These are phyloP conservation scores for Aspergillus versicolor DNA, from an alignment of 2,329 filamentous ascomycete species.

Conservation along the genomic window DNA sequence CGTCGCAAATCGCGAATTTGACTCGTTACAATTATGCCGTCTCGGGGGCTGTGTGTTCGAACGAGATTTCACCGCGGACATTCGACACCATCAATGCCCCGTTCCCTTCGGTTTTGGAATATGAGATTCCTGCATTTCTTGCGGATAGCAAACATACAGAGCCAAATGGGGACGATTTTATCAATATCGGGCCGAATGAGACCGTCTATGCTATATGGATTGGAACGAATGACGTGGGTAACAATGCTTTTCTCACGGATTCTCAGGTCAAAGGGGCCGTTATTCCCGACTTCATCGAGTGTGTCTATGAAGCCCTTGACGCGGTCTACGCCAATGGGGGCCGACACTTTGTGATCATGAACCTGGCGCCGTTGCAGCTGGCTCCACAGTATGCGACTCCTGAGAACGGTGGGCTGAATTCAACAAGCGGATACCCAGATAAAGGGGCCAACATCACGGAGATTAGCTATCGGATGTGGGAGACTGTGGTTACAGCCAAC, in stretches of 20 bases:
- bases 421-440: conserved; percentile 49
- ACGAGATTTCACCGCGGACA: conserved; percentile 61
- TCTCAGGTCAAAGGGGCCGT: conserved; percentile 59
- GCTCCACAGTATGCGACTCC: conserved; percentile 64
- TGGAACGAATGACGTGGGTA: conserved; percentile 76
- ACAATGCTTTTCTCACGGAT: conserved; percentile 64
- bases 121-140: conserved; percentile 53
- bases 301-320: conserved; percentile 64
- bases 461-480: conserved; percentile 52
- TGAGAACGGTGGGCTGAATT: conserved; percentile 43
- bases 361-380: conserved; percentile 66
- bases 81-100: conserved; percentile 49
- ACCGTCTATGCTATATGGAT: conserved; percentile 78
- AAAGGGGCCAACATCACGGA: conserved; percentile 52
- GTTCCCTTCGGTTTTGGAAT: conserved; percentile 64
- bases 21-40: conserved; percentile 68
- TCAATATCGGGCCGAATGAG: conserved; percentile 51
- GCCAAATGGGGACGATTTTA: conserved; percentile 23
- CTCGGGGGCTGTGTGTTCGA: conserved; percentile 69
- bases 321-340: conserved; percentile 65
- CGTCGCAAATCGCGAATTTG: conserved; percentile 56
- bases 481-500: conserved; percentile 53
- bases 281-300: conserved; percentile 65
- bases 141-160: conserved; percentile 27
- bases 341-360: conserved; percentile 70